These are phyloP conservation scores for Incumbomyces lentus DNA, from an alignment of 2,329 filamentous ascomycete species.

Conservation along the genomic window DNA sequence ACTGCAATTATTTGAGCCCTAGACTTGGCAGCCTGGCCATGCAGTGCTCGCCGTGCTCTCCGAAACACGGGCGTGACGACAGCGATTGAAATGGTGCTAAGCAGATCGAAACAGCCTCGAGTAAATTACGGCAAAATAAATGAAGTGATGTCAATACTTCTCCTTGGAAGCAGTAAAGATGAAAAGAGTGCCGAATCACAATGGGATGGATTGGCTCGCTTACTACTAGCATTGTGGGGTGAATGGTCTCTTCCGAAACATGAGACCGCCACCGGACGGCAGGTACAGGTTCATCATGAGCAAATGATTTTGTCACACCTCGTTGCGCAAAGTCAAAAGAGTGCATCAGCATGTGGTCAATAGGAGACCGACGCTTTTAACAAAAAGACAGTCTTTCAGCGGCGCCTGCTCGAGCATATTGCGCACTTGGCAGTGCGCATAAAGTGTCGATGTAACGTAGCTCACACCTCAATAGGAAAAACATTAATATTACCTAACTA, in stretches of 20 bases:
- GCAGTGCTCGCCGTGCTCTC: too few relatives aligned
- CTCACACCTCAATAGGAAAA: too few relatives aligned
- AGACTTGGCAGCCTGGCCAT: too few relatives aligned
- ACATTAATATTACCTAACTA: too few relatives aligned
- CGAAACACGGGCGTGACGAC: too few relatives aligned
- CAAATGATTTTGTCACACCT: background rate
- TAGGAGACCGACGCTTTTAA: background rate
- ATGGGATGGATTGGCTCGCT: background rate
- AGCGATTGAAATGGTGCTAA: too few relatives aligned
- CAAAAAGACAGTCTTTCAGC: background rate
- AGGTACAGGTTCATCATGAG: background rate
- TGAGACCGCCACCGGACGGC: constrained; percentile 5
- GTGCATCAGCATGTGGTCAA: background rate
- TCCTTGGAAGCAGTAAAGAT: too few relatives aligned
- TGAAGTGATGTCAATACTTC: too few relatives aligned
- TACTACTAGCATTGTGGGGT: background rate
- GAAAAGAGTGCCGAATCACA: background rate
- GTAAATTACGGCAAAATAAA: too few relatives aligned
- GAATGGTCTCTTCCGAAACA: constrained; percentile 6
- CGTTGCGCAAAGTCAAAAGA: background rate
- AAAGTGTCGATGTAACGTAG: constrained; percentile 1
- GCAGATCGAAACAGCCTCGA: too few relatives aligned
- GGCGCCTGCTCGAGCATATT: background rate
- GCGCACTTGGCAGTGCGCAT: too few relatives aligned
- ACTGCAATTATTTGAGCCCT: too few relatives aligned